Percentiles rank a stretch among this genome's conserved stretches.
Evolutionary conservation across 208 protist genomes (phyloP).

Genomic region (Leishmania gerbilli): DNA sequence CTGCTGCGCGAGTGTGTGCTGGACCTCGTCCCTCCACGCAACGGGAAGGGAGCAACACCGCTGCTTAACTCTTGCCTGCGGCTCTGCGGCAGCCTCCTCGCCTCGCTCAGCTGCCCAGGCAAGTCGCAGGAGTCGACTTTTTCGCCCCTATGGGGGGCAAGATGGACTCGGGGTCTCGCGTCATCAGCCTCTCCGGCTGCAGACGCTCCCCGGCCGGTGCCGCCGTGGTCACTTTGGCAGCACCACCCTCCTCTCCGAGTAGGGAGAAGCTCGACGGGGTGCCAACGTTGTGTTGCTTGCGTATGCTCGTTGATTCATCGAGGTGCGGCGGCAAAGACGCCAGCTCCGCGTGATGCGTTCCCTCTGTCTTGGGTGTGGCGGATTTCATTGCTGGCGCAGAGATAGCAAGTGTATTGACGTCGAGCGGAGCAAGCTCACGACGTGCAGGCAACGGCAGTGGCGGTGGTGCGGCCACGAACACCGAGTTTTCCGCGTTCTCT

Average conservation of each 20-base stretch:
- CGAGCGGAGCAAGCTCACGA: slow-evolving; percentile 17
- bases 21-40: not conserved
- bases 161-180: slow-evolving; percentile 17
- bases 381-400: slow-evolving; percentile 5
- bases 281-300: slow-evolving; percentile 12
- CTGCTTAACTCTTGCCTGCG: not conserved
- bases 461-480: not conserved
- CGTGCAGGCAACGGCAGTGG: slow-evolving; percentile 7
- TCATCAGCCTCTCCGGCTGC: slow-evolving; percentile 17
- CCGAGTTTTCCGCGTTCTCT: not conserved
- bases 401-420: slow-evolving; percentile 13
- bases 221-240: not conserved
- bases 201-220: slow-evolving; percentile 7
- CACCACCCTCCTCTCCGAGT: slow-evolving; percentile 9
- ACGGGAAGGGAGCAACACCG: not conserved
- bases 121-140: not conserved
- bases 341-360: too few species aligned
- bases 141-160: slow-evolving; percentile 29
- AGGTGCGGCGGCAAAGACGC: not conserved
- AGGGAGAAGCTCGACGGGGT: slow-evolving; percentile 15
- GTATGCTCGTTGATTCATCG: slow-evolving; percentile 5
- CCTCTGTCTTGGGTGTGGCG: not conserved
- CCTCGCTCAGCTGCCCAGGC: not conserved
- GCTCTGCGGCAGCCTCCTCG: too few species aligned
- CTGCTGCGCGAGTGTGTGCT: not conserved